A percentile compares a stretch with the other conserved stretches of the same genome.
Conservation (phyloP, 192 early-diverging fungal genomes). For the Dissophora globulifera region DNA sequence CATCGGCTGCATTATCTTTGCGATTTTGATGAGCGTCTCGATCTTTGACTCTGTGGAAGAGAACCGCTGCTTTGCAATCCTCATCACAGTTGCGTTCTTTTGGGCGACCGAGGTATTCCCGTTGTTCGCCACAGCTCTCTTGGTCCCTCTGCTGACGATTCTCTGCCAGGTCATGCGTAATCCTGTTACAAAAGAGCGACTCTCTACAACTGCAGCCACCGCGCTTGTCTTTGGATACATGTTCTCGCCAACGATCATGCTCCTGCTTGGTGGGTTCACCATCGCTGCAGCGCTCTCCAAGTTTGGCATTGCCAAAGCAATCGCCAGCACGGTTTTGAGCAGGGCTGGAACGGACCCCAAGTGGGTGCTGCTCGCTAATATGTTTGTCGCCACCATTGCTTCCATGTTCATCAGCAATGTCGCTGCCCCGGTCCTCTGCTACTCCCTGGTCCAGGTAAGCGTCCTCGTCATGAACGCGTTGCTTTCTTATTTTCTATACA, state of each 20-base stretch:
- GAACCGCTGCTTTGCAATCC: slow-evolving; percentile 88
- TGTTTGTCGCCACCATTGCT: slow-evolving; percentile 79
- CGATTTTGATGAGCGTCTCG: slow-evolving; percentile 62
- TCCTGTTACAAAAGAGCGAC: slow-evolving; percentile 31
- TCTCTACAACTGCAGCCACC: slow-evolving; percentile 59
- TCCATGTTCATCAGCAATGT: slow-evolving; percentile 89
- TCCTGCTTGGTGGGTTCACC: slow-evolving; percentile 79
- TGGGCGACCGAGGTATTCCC: slow-evolving; percentile 89
- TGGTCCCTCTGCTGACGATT: slow-evolving; percentile 76
- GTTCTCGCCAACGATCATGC: slow-evolving; percentile 82
- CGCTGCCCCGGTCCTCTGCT: slow-evolving; percentile 82
- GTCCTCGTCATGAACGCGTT: neutral
- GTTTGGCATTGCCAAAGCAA: slow-evolving; percentile 77
- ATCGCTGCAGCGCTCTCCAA: slow-evolving; percentile 81
- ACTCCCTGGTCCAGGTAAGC: slow-evolving; percentile 68
- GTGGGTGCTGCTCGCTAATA: slow-evolving; percentile 75
- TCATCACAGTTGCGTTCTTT: slow-evolving; percentile 82
- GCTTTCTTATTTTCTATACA: neutral
- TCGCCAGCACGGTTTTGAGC: slow-evolving; percentile 71
- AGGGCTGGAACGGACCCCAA: slow-evolving; percentile 75
- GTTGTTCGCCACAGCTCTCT: slow-evolving; percentile 75
- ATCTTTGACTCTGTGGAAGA: slow-evolving; percentile 77
- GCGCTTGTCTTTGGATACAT: slow-evolving; percentile 76
- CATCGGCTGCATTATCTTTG: slow-evolving; percentile 67
- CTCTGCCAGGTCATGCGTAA: slow-evolving; percentile 70